phyloP scores from a whole-genome alignment of 768 basidiomycete genomes.

The Auricularia heimuer region DNA sequence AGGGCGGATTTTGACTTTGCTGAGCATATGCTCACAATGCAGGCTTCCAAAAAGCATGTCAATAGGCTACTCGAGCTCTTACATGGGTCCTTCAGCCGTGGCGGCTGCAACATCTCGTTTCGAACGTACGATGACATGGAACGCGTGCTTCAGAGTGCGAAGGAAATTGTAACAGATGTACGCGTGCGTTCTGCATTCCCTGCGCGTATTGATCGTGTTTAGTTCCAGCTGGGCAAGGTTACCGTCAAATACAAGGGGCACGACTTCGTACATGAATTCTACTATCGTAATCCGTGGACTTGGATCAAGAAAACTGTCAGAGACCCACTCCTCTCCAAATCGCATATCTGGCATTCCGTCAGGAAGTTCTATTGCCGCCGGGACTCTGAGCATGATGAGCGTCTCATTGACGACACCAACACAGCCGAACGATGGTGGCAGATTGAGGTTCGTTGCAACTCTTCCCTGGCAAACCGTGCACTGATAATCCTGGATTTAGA shows the following conservation, averaged over 20 bases:
- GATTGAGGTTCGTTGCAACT: conserved; percentile 14
- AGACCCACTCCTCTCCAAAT: conserved; percentile 13
- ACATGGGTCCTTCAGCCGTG: background rate
- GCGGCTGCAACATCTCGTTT: background rate
- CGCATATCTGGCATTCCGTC: conserved; percentile 16
- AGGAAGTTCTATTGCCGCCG: conserved; percentile 16
- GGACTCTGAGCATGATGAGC: conserved; percentile 10
- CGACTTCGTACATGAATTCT: conserved; percentile 13
- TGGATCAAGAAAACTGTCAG: conserved; percentile 16
- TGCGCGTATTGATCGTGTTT: background rate
- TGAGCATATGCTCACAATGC: background rate
- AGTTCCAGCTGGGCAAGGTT: conserved; percentile 16
- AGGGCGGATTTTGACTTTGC: background rate
- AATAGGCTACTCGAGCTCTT: background rate
- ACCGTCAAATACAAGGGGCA: conserved; percentile 12
- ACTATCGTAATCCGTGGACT: conserved; percentile 24
- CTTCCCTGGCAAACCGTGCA: background rate
- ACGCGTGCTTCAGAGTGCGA: background rate
- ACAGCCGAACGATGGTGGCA: conserved; percentile 22
- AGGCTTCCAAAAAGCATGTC: background rate
- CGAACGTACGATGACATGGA: background rate
- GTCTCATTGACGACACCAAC: conserved; percentile 20
- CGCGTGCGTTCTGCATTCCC: background rate
- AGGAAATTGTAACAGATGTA: background rate
- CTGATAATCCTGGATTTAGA: background rate